phyloP scores from a whole-genome alignment of 2,329 filamentous ascomycete species.

The Fusarium decemcellulare region DNA sequence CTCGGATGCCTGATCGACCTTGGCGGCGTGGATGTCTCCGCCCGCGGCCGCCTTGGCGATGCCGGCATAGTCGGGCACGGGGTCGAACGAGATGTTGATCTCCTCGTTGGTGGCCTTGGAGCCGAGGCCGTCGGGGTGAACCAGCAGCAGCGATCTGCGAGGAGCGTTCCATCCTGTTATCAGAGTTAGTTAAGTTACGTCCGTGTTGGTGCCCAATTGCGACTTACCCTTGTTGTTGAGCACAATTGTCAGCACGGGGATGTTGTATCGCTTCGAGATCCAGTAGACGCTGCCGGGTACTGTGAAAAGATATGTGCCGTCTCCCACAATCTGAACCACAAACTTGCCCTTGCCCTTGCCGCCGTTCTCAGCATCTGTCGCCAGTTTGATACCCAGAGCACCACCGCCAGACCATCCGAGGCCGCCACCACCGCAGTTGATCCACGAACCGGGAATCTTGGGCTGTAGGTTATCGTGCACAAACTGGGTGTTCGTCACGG shows the following conservation, averaged over 20 bases:
- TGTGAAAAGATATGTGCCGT: constrained; percentile 70
- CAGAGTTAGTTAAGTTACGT: constrained; percentile 31
- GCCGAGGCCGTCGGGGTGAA: constrained; percentile 70
- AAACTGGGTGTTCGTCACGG: constrained; percentile 78
- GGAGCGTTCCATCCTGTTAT: constrained; percentile 71
- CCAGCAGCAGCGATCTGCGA: constrained; percentile 67
- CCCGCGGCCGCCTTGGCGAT: constrained; percentile 73
- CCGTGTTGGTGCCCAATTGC: too few species aligned
- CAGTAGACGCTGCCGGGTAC: constrained; percentile 70
- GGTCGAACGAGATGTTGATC: constrained; percentile 73
- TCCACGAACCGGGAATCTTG: constrained; percentile 78
- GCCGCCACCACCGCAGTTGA: constrained; percentile 86
- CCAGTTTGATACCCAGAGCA: constrained; percentile 83
- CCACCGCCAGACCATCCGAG: constrained; percentile 86
- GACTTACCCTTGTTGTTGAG: constrained; percentile 68
- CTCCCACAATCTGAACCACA: constrained; percentile 70
- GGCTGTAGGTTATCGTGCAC: constrained; percentile 81
- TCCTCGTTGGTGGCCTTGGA: constrained; percentile 71
- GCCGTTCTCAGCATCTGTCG: constrained; percentile 60
- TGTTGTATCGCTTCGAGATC: constrained; percentile 68
- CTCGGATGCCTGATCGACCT: constrained; percentile 61
- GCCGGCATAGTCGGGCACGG: constrained; percentile 70
- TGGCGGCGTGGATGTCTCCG: constrained; percentile 65
- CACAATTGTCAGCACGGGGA: constrained; percentile 68
- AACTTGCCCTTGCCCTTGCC: constrained; percentile 63